These are phyloP conservation scores for Ceratocystis cacaofunesta DNA, from an alignment of 2,329 filamentous ascomycete genomes.

Conservation along the genomic window DNA sequence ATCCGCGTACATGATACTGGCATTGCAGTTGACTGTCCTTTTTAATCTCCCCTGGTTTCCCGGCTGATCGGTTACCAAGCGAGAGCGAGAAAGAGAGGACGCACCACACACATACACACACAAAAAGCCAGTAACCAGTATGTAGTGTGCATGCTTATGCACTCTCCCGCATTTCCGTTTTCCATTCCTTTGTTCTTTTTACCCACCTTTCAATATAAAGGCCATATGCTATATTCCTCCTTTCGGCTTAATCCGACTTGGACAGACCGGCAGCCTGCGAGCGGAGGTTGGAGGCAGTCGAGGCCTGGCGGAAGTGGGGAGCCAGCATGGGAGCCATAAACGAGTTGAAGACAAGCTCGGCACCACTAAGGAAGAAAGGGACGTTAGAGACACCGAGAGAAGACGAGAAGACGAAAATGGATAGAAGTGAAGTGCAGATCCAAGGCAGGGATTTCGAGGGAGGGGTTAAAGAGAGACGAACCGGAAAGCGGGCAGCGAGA, in stretches of 20 bases:
- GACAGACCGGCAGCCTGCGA: slow-evolving; percentile 61
- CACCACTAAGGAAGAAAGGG: slow-evolving; percentile 46
- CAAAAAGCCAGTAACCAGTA: neutral
- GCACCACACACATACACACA: neutral
- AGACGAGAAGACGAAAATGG: too few species aligned
- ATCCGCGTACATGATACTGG: too few species aligned
- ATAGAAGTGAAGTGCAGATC: too few species aligned
- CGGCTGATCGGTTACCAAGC: too few species aligned
- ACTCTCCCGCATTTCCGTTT: neutral
- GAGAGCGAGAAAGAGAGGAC: neutral
- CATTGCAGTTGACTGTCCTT: too few species aligned
- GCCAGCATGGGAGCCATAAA: slow-evolving; percentile 83
- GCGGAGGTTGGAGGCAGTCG: slow-evolving; percentile 74
- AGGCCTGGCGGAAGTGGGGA: slow-evolving; percentile 68
- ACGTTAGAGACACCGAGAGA: too few species aligned
- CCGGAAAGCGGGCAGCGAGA: slow-evolving; percentile 87
- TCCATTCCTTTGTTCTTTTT: too few species aligned
- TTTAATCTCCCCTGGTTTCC: too few species aligned
- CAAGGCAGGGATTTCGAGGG: slow-evolving; percentile 1
- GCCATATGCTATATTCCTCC: too few species aligned
- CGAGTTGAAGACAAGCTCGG: slow-evolving; percentile 91
- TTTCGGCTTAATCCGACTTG: slow-evolving; percentile 45
- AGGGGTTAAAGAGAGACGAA: slow-evolving; percentile 36
- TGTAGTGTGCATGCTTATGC: neutral
- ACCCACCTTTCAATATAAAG: neutral